A percentile compares a stretch with the other conserved stretches of the same genome.
These are phyloP conservation scores for Grosmannia penicillata DNA, from an alignment of 2,329 filamentous ascomycete genomes.

Conservation along the genomic window DNA sequence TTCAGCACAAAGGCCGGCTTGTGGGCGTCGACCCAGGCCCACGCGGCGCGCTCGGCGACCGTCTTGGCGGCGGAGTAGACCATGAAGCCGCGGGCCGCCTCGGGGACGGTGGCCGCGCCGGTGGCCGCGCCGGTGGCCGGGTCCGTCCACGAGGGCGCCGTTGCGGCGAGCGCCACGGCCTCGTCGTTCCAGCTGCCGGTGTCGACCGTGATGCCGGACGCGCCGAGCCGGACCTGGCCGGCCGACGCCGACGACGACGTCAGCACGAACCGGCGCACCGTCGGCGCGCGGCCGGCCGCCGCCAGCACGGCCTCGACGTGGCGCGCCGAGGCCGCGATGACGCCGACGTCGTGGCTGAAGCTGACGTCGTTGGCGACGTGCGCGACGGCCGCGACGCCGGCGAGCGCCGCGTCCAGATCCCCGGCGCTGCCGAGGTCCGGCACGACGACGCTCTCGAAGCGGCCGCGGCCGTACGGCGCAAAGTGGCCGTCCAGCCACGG, in stretches of 20 bases:
- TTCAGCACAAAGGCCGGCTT: constrained; percentile 12
- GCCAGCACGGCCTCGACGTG: constrained; percentile 17
- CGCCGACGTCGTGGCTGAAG: constrained; percentile 21
- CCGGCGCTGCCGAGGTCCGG: background rate
- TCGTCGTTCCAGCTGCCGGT: background rate
- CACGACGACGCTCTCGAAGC: constrained; percentile 16
- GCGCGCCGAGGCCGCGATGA: constrained; percentile 22
- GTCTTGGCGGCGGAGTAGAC: constrained; percentile 10
- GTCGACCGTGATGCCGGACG: constrained; percentile 6
- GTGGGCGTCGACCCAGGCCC: constrained; percentile 8
- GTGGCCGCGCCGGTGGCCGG: too few species aligned
- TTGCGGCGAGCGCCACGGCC: too few species aligned
- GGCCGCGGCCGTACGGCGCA: constrained; percentile 18
- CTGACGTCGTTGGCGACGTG: constrained; percentile 18
- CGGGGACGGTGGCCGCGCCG: background rate
- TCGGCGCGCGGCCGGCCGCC: constrained; percentile 18
- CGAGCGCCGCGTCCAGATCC: constrained; percentile 14
- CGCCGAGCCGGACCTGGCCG: constrained; percentile 10
- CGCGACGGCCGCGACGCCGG: constrained; percentile 12
- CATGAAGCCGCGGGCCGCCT: background rate
- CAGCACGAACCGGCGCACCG: constrained; percentile 24
- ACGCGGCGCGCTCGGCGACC: constrained; percentile 8
- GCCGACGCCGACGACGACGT: constrained; percentile 21
- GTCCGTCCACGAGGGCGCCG: too few species aligned
- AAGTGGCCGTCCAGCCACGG: constrained; percentile 7